phyloP scores from a whole-genome alignment of 164 flowering plant species.

The Vitis vinifera region ASM3070453v1 NC_081811.1:26965501-26966000 shows the following conservation, averaged over 20 bases:
- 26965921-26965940: slow-evolving; percentile 67
- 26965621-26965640: slow-evolving; percentile 85
- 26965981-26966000: slow-evolving; percentile 41
- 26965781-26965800: slow-evolving; percentile 24
- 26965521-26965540: slow-evolving; percentile 87
- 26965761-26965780: slow-evolving; percentile 13
- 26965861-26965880: slow-evolving; percentile 66
- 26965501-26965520: slow-evolving; percentile 81
- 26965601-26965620: slow-evolving; percentile 84
- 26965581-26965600: slow-evolving; percentile 78
- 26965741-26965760: slow-evolving; percentile 8
- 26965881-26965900: slow-evolving; percentile 83
- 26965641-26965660: slow-evolving; percentile 89
- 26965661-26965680: slow-evolving; percentile 90
- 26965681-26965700: slow-evolving; percentile 92
- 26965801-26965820: slow-evolving; percentile 23
- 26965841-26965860: slow-evolving; percentile 42
- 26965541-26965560: slow-evolving; percentile 89
- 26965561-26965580: slow-evolving; percentile 66
- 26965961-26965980: slow-evolving; percentile 40
- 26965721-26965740: slow-evolving; percentile 23
- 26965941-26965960: slow-evolving; percentile 68
- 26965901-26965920: slow-evolving; percentile 85
- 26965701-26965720: slow-evolving; percentile 21
- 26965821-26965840: no score